Base-by-base conservation (phyloP, 208 protist genomes). In the Endotrypanum monterogeii region DNA sequence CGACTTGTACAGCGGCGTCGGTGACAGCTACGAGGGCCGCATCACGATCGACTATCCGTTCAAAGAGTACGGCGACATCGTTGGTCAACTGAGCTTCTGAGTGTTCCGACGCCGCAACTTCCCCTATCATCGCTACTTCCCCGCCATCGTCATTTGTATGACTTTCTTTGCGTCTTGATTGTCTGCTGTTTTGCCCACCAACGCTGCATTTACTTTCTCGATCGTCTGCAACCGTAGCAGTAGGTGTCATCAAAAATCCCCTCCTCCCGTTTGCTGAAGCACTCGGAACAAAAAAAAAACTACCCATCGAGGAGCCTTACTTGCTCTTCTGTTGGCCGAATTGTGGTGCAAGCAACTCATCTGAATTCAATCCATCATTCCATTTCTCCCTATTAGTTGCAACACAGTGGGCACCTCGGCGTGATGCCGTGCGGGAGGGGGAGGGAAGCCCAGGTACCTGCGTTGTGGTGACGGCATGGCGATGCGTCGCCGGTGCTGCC, bases 21-120 rank as follows among this genome's bases (percentile, higher is more conserved):
- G 82, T 3, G 85, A 89, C 62, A 67, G 66, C 23, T 35, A 62
- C 35, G 71, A 85, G 61, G 83, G 83, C 25, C 79, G 83, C 51
- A 62, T 88, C 54, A 83, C 78, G 9, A 85, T 88, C 20, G 83
- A 88, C 65, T 88, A 88, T 68, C 79, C 83, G 7, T 88, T 88
- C 37, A 58, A 80, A 37, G 80, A 69, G 2, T 54, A 83, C 30
- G 83, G 83, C 2, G 37, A 18, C 32, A 78, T 88, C 30, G 66
- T 82, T 44, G 74, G 63, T 20, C 20, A 77, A 5, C 57, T 82
- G 46, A 52, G 37, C 35, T 72, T 51, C 67, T 71, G 55, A 28
- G 14, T 30, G 3, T 37, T 11, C 28, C 12, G 56, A 30, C 1
- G n/a, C 1, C 4, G 12, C 16, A 2, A 8, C 28, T 71, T 2